Evolutionary conservation across 495 filamentous ascomycete species (phyloP), one percentile per base, ranked within the genome.

Genomic region (Geopyxis carbonaria): DNA sequence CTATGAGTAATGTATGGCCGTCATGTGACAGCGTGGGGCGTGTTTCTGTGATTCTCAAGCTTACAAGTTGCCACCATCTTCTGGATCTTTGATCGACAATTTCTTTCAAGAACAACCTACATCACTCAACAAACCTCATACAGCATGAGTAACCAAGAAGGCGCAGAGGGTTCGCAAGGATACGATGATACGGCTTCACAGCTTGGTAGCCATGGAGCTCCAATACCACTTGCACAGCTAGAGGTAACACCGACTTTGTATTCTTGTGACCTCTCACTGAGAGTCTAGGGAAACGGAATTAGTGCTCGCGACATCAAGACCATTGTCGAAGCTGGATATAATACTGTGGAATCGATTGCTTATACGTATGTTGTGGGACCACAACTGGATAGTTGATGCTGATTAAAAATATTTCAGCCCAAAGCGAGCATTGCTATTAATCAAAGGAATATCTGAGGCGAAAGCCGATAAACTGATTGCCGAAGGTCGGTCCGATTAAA

Each of bases 381-480:
- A 24, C 7, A 14, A 33, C 10, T 18, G 24, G 28, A 31, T 31
- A 28, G 14, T 27, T 40, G 20, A 31, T 35, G 2, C 36, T 34
- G 33, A n/a, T 16, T 31, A 33, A 16, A 20, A 9, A 19, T 22
- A 8, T 7, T 7, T 11, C 33, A 80, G 76, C 31, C 87, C 91
- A 5, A 75, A 75, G 46, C 72, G 86, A 51, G 58, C 78, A 22
- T 60, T 97, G 8, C 86, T 95, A 50, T 82, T 87, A 47, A 85
- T 97, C 55, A 95, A 95, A 59, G 87, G 87, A 42, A 93, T 97
- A 27, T 95, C 89, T 9, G 85, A 93, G 59, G 76, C 85, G 50
- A 97, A 97, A 56, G 91, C 91, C 2, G 75, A 70, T 15, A 95
- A 95, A 56, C 72, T 97, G n/a, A 67, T 97, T 11, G 75, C 75